phyloP scores from a whole-genome alignment of 345 rosid genomes.

The Mallotus nudiflorus region DNA sequence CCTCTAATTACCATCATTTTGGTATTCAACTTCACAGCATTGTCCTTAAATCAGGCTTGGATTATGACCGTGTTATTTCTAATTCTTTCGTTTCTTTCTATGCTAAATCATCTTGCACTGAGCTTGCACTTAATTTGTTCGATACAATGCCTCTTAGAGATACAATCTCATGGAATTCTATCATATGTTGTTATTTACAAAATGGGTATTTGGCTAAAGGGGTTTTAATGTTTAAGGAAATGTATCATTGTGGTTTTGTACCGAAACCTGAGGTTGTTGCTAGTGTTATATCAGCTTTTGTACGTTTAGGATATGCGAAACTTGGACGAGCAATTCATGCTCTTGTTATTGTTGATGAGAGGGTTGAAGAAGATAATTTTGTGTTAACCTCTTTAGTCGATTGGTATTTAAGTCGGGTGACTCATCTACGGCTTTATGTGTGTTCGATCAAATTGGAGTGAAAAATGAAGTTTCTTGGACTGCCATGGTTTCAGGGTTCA shows the following conservation, averaged over 20 bases:
- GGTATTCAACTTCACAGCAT: slow-evolving; percentile 45
- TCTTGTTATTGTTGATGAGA: slow-evolving; percentile 40
- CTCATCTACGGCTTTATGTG: slow-evolving; percentile 27
- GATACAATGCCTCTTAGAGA: slow-evolving; percentile 50
- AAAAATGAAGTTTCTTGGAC: slow-evolving; percentile 62
- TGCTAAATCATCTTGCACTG: slow-evolving; percentile 22
- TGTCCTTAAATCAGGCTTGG: slow-evolving; percentile 47
- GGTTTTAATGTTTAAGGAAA: slow-evolving; percentile 30
- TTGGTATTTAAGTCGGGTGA: slow-evolving; percentile 47
- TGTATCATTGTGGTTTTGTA: slow-evolving; percentile 39
- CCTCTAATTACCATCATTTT: slow-evolving; percentile 13
- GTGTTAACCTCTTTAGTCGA: slow-evolving; percentile 50
- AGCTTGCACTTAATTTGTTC: slow-evolving; percentile 35
- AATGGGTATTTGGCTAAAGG: slow-evolving; percentile 38
- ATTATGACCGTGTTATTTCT: slow-evolving; percentile 37
- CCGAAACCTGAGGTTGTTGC: slow-evolving; percentile 57
- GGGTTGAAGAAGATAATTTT: slow-evolving; percentile 35
- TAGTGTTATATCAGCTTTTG: slow-evolving; percentile 38
- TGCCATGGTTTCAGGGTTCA: slow-evolving; percentile 51
- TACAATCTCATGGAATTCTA: slow-evolving; percentile 42
- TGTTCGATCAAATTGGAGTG: slow-evolving; percentile 40
- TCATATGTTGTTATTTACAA: slow-evolving; percentile 37
- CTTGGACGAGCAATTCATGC: slow-evolving; percentile 49
- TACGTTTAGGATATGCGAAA: slow-evolving; percentile 21
- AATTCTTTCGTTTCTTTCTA: slow-evolving; percentile 55